Evolutionary conservation across 768 basidiomycete genomes (phyloP).

Genomic region (Serendipita vermifera): DNA sequence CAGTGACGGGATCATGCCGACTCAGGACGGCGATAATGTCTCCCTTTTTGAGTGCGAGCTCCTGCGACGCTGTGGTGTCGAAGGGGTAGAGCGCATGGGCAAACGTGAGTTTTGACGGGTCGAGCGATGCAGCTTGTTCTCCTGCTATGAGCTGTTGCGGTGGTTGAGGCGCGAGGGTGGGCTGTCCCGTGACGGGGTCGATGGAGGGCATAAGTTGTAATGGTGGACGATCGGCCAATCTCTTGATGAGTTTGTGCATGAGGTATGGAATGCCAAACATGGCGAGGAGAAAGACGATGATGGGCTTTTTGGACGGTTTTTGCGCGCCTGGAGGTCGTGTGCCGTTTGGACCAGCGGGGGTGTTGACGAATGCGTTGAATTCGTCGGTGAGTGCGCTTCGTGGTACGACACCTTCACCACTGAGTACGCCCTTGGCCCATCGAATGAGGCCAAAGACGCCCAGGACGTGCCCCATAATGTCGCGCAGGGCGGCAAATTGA

Average conservation of each 20-base stretch:
- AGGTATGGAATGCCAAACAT: conserved; percentile 86
- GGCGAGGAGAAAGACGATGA: conserved; percentile 86
- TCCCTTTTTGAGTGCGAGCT: conserved; percentile 70
- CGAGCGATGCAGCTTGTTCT: conserved; percentile 30
- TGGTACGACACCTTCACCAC: conserved; percentile 30
- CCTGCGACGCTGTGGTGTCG: conserved; percentile 55
- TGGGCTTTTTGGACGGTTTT: conserved; percentile 74
- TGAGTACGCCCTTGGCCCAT: conserved; percentile 62
- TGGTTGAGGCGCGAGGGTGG: conserved; percentile 27
- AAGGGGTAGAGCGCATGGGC: conserved; percentile 74
- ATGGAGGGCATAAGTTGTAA: conserved; percentile 32
- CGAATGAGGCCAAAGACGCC: conserved; percentile 81
- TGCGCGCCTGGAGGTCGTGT: conserved; percentile 33
- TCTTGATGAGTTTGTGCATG: conserved; percentile 78
- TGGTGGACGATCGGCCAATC: conserved; percentile 53
- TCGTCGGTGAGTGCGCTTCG: conserved; percentile 40
- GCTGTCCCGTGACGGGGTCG: conserved; percentile 27
- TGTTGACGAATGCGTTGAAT: conserved; percentile 60
- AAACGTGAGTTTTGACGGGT: conserved; percentile 72
- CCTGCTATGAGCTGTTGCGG: conserved; percentile 15
- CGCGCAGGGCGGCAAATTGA: conserved; percentile 81
- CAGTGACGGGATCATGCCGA: conserved; percentile 58
- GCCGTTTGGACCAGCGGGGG: conserved; percentile 36
- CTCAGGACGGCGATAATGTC: conserved; percentile 89
- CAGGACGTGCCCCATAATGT: conserved; percentile 86